Base-by-base conservation (phyloP, 352 stramenopile genomes). In the Halophytophthora batemanensis region DNA sequence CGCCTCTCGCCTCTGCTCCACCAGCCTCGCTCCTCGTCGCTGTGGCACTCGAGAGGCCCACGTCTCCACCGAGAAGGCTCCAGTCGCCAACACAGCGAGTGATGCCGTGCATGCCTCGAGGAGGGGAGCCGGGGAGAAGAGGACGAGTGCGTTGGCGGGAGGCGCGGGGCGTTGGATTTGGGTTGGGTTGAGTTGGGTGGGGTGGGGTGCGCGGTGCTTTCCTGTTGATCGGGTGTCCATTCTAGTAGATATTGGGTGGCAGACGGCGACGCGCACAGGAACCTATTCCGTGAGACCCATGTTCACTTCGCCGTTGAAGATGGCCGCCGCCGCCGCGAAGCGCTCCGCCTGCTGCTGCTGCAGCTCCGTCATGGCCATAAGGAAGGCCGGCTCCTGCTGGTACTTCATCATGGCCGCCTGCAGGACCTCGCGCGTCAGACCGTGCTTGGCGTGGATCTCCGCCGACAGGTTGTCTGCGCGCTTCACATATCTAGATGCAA, bases 391-490 rank as follows among this genome's bases (percentile, higher is more conserved):
- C 59, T 94, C 83, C 66, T 94, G 83, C 69, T 94, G 83, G 71
- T 94, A 94, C 68, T 90, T 90, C 83, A 94, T 94, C 83, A 94
- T 94, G n/a, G 81, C 83, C 14, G 83, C 83, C 67, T 94, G 83
- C 18, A 94, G 65, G 48, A 94, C 81, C 55, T 94, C 83, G 45
- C 82, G 79, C 64, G 83, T 91, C 50, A 94, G 77, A 7, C 83
- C 83, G 62, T 94, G 81, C 71, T 94, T 86, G 56, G 82, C 81
- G 67, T 94, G 83, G 65, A 94, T 94, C 59, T 94, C 78, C 23
- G 80, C 68, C 51, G 81, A 92, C 33, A 92, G 67, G 36, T 81
- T 82, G 59, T 94, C 83, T 40, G 83, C 83, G 55, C 81, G 82
- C 74, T 92, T 90, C 50, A 94, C 82, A 78, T 93, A 93, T 83